Base-by-base conservation (phyloP, 2,329 filamentous ascomycete species). In the Cordyceps cicadae region DNA sequence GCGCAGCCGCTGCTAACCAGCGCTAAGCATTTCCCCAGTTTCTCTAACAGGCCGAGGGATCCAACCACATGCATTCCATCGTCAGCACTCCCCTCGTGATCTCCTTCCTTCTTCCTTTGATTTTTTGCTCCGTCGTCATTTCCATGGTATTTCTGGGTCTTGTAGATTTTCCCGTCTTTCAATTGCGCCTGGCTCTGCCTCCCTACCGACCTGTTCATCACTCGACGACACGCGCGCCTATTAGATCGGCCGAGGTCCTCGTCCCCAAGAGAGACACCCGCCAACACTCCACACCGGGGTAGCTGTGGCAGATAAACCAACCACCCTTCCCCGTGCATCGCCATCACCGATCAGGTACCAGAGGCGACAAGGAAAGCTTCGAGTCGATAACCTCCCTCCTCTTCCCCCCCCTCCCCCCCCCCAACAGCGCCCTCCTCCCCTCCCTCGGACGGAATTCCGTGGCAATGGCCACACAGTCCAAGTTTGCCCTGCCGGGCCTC, bases 401-500 rank as follows among this genome's bases (percentile, higher is more conserved):
- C 41, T n/a, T 8, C 39, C 12, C 5, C 17, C 11, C 39, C 17
- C 17, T 43, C 12, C 12, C 39, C 12, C 39, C 39, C 12, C 6
- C 41, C 39, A 9, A n/a, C 39, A 17, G 14, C 39, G 17, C 39
- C n/a, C 17, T 41, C 37, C 8, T 17, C n/a, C 17, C n/a, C 37
- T 9, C 9, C 39, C 37, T 54, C 21, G 39, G 15, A 37, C 9
- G 15, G 29, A 8, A 8, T 24, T 15, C 21, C n/a, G 9, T 46
- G 8, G 57, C 53, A 39, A 61, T 54, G 48, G 45, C 54, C 12
- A 43, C 54, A 41, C 59, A 63, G 24, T 49, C 46, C 61, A 63
- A 59, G 50, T 56, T 56, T 41, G 50, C 56, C 61, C 48, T 59
- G 39, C 39, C 86, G 45, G 72, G 76, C 39, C 3, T 24, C 24